Conservation (phyloP, 345 rosid species). For the Triadica sebifera region DNA sequence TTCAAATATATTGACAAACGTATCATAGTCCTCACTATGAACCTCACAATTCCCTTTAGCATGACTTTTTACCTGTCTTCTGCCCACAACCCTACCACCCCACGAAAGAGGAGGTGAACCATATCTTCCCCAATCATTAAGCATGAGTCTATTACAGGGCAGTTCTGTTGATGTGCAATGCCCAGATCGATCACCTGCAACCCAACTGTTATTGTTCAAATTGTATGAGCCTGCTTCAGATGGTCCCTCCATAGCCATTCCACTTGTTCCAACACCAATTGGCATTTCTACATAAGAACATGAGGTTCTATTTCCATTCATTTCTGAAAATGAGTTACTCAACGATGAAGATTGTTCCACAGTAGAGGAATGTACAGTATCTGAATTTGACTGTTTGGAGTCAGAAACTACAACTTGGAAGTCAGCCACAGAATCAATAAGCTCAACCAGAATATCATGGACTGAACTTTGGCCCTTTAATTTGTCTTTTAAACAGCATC, state of each 20-base stretch:
- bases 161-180: slow-evolving; percentile 57
- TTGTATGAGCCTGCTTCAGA: slow-evolving; percentile 66
- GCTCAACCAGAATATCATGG: slow-evolving; percentile 49
- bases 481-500: slow-evolving; percentile 45
- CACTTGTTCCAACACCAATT: slow-evolving; percentile 38
- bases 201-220: slow-evolving; percentile 62
- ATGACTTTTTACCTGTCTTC: slow-evolving; percentile 54
- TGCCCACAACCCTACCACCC: slow-evolving; percentile 97
- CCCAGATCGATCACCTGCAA: slow-evolving; percentile 59
- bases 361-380: slow-evolving; percentile 32
- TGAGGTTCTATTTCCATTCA: slow-evolving; percentile 42
- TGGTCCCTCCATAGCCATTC: slow-evolving; percentile 77
- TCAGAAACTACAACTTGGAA: slow-evolving; percentile 44
- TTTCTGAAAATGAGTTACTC: slow-evolving; percentile 40
- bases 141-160: slow-evolving; percentile 50
- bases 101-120: slow-evolving; percentile 73
- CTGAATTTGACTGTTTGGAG: slow-evolving; percentile 45
- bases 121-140: slow-evolving; percentile 84
- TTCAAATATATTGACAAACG: slow-evolving; percentile 84
- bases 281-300: slow-evolving; percentile 50
- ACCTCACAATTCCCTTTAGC: slow-evolving; percentile 60
- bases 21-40: slow-evolving; percentile 71
- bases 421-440: slow-evolving; percentile 54
- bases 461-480: slow-evolving; percentile 34
- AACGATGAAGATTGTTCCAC: slow-evolving; percentile 40